Base-by-base conservation (phyloP, 1,284 basidiomycete genomes). In the Cerrena zonata region DNA sequence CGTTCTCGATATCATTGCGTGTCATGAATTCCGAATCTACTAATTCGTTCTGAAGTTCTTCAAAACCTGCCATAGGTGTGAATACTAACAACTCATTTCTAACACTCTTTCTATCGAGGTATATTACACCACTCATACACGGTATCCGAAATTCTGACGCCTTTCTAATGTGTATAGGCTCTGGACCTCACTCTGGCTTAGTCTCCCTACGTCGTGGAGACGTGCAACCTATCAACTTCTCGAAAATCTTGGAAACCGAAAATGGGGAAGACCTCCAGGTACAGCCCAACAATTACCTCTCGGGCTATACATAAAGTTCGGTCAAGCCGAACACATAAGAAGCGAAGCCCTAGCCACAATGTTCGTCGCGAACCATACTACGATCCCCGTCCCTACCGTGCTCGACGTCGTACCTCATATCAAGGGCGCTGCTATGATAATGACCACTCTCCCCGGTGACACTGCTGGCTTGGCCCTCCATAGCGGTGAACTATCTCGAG, bases 331-430 rank as follows among this genome's bases (percentile, higher is more conserved):
- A 19, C 7, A 10, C 5, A 5, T 18, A 18, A 34, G 30, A 34
- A 5, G 10, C 15, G 39, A 40, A 18, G 39, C 21, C 21, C 21
- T 40, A 5, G 39, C 39, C 7, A 40, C 39, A 40, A 40, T 40
- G 39, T 40, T 40, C 39, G 39, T 40, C 13, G 39, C 15, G 39
- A 5, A 7, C 7, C 7, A 56, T 42, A 56, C 56, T 22, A 56
- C 52, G 18, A 54, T 56, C 23, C 56, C 56, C 19, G 55, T 54
- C 12, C 56, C 56, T 5, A 42, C 36, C 15, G 49, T 57, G 21
- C 49, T 56, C 7, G 56, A 56, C 24, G 55, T 56, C 30, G 45
- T 57, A 19, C 7, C 7, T 7, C 11, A 23, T 21, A 36, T 49
- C 18, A 22, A 15, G 18, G 34, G 18, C 5, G 23, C n/a, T 5